phyloP scores from a whole-genome alignment of 2,329 filamentous ascomycete genomes.

The Shiraia bambusicola region DNA sequence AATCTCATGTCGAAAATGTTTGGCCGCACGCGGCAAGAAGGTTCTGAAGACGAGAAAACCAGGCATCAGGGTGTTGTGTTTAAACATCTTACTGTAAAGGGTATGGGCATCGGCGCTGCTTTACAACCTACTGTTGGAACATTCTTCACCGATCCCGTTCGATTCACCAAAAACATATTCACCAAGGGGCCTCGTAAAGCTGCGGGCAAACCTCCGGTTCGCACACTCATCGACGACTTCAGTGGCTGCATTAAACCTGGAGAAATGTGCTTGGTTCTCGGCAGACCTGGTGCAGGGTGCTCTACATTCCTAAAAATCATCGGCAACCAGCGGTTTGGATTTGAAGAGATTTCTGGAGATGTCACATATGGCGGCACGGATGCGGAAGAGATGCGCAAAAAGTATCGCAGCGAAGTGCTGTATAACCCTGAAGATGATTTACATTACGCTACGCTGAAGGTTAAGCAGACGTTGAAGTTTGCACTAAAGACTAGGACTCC shows the following conservation, averaged over 20 bases:
- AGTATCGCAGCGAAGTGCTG: slow-evolving; percentile 66
- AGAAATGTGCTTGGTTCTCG: slow-evolving; percentile 71
- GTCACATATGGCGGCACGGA: slow-evolving; percentile 57
- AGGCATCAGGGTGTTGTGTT: slow-evolving; percentile 69
- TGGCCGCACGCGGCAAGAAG: slow-evolving; percentile 62
- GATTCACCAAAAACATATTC: slow-evolving; percentile 55
- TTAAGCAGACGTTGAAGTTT: slow-evolving; percentile 72
- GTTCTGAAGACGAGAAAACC: slow-evolving; percentile 70
- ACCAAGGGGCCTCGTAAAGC: slow-evolving; percentile 45
- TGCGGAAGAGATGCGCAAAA: slow-evolving; percentile 53
- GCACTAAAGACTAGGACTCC: slow-evolving; percentile 70
- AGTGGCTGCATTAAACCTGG: slow-evolving; percentile 71
- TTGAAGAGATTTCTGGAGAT: slow-evolving; percentile 59
- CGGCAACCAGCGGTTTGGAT: slow-evolving; percentile 64
- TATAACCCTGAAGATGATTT: slow-evolving; percentile 79
- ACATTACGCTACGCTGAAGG: slow-evolving; percentile 76
- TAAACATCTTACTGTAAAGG: slow-evolving; percentile 64
- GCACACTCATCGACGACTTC: slow-evolving; percentile 65
- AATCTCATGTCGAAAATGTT: slow-evolving; percentile 71
- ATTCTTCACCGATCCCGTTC: slow-evolving; percentile 60
- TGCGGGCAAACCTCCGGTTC: slow-evolving; percentile 56
- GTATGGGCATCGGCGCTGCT: slow-evolving; percentile 61
- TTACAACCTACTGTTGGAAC: slow-evolving; percentile 63
- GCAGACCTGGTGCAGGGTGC: slow-evolving; percentile 68
- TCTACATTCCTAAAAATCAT: slow-evolving; percentile 71